Base-by-base conservation (phyloP, 148 eudicot species). In the Vaccinium myrtillus region DNA sequence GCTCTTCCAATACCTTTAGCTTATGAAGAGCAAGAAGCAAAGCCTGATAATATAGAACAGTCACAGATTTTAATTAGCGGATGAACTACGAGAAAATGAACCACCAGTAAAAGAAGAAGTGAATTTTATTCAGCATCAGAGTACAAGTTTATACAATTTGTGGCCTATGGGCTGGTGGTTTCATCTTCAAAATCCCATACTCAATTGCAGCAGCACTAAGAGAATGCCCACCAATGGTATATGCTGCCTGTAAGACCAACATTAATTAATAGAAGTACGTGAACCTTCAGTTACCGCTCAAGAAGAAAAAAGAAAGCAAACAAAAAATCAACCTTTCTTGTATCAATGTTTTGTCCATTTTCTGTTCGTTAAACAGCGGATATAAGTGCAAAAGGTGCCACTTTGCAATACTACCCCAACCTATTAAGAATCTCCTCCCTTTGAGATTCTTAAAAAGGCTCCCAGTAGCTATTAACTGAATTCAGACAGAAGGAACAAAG, bases 81-180 rank as follows among this genome's bases (percentile, higher is more conserved):
- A 14, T 65, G 32, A 18, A 15, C 12, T 39, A 11, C 25, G 48
- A 67, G 27, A 30, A 51, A 67, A 69, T 18, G 13, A 25, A 5
- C 43, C 49, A 73, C 4, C 54, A 4, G 46, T 10, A n/a, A n/a
- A 13, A 11, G 76, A n/a, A 51, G 12, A 82, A 71, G 36, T 2
- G n/a, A 83, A n/a, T 19, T 74, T 23, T 56, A 23, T 55, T n/a
- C 69, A 56, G 56, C 74, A 27, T 15, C 25, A 81, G 59, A 74
- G 56, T 73, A 36, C 54, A 73, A 36, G 71, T 55, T 70, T 78
- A 73, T 83, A 83, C 85, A 43, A 75, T 83, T 43, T 83, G 85
- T 13, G 85, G 85, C 79, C 85, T 75, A 69, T 83, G 85, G 54
- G 78, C 79, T 54, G 85, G 85, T 39, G 85, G 85, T 83, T 83